Percentiles rank a stretch among this genome's conserved stretches.
Conservation (phyloP, 345 rosid species). For the Populus tremula region DNA sequence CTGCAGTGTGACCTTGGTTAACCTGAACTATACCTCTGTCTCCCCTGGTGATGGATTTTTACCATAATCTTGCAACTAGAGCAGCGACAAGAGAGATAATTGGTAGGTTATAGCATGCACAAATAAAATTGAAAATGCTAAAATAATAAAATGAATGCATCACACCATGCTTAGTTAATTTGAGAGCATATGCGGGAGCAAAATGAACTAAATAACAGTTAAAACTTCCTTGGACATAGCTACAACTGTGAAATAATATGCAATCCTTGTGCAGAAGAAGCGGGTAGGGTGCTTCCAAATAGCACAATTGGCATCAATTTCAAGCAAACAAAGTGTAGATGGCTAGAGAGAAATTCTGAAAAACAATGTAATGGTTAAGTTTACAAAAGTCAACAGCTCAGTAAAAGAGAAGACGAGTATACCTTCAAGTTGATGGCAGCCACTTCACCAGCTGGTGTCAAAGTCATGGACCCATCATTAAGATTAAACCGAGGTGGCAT, state of each 20-base stretch:
- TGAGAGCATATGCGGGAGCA: not conserved
- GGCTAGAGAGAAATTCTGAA: not conserved
- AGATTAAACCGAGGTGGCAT: slow-evolving; percentile 42
- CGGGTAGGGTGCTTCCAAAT: not conserved
- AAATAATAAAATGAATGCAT: not conserved
- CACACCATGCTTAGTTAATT: not conserved
- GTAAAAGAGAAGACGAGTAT: slow-evolving; percentile 3
- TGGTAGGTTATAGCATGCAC: not conserved
- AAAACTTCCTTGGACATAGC: not conserved
- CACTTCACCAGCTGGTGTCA: slow-evolving; percentile 39
- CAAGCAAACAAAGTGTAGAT: not conserved
- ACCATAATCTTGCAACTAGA: slow-evolving; percentile 56
- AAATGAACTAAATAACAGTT: not conserved
- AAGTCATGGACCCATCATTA: slow-evolving; percentile 57
- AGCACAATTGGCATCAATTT: not conserved
- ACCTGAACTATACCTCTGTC: slow-evolving; percentile 55
- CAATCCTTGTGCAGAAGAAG: not conserved
- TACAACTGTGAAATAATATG: not conserved
- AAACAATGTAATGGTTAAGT: not conserved
- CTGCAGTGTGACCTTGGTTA: slow-evolving; percentile 55
- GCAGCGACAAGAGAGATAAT: slow-evolving; percentile 6
- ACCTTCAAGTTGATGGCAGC: slow-evolving; percentile 68
- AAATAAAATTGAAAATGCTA: no score
- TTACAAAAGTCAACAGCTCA: not conserved
- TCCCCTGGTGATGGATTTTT: slow-evolving; percentile 55